These are phyloP conservation scores for Epichloe aotearoae DNA, from an alignment of 2,329 filamentous ascomycete species.

Conservation along the genomic window DNA sequence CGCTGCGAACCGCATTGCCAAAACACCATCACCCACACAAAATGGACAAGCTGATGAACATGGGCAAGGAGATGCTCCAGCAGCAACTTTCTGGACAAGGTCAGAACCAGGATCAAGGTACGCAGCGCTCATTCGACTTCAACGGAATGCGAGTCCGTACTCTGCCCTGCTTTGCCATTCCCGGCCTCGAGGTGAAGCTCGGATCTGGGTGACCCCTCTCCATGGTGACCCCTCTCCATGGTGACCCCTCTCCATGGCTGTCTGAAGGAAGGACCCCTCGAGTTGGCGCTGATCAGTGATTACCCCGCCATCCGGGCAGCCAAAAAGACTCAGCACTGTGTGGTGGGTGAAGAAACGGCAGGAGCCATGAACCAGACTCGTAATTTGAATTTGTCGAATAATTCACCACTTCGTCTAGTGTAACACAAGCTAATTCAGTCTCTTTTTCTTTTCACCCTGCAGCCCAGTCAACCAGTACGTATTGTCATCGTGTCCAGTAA, in stretches of 20 bases:
- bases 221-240: too few species aligned
- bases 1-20: too few species aligned
- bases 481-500: neutral
- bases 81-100: conserved; percentile 4
- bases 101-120: neutral
- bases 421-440: neutral
- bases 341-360: neutral
- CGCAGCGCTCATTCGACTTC: neutral
- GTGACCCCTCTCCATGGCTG: neutral
- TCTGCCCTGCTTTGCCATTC: neutral
- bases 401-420: too few species aligned
- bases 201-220: neutral
- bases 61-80: conserved; percentile 19
- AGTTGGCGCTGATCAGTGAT: too few species aligned
- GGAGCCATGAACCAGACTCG: neutral
- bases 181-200: neutral
- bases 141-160: too few species aligned
- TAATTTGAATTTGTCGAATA: too few species aligned
- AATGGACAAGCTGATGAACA: conserved; percentile 27
- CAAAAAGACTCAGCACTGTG: neutral
- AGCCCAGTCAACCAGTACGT: conserved; percentile 9
- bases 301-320: neutral
- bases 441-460: neutral
- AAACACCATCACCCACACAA: conserved; percentile 5
- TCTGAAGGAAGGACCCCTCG: too few species aligned